A percentile compares a stretch with the other conserved stretches of the same genome.
phyloP scores from a whole-genome alignment of 768 basidiomycete genomes.

The Amanita rimosa region DNA sequence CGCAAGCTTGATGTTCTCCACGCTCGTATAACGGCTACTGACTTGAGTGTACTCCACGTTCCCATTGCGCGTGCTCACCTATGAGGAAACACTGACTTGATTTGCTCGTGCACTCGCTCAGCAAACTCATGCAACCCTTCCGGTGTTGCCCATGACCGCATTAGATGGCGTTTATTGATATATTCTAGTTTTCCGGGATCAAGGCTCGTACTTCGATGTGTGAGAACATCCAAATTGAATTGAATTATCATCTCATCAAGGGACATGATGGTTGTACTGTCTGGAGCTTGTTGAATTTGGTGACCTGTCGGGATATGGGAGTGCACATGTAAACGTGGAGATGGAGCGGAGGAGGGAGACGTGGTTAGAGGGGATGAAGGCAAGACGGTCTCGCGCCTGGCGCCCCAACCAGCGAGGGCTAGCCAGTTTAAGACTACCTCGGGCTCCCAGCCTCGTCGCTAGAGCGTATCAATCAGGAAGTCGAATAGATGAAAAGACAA shows the following conservation, averaged over 20 bases:
- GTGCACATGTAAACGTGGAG: constrained; percentile 3
- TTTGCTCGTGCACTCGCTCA: constrained; percentile 34
- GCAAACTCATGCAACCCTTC: constrained; percentile 45
- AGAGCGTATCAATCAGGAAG: neutral
- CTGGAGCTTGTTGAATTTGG: constrained; percentile 34
- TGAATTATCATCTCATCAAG: constrained; percentile 51
- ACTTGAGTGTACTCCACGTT: neutral
- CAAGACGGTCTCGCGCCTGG: constrained; percentile 24
- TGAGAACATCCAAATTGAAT: constrained; percentile 72
- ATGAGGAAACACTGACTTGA: constrained; percentile 38
- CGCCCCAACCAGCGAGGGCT: constrained; percentile 90
- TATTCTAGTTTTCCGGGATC: constrained; percentile 74
- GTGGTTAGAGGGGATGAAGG: constrained; percentile 12
- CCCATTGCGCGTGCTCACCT: neutral
- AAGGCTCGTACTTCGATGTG: constrained; percentile 75
- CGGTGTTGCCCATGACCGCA: constrained; percentile 37
- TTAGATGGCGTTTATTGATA: constrained; percentile 81
- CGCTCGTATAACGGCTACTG: constrained; percentile 32
- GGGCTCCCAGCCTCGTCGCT: constrained; percentile 88
- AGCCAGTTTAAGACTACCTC: constrained; percentile 87
- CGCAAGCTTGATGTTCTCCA: constrained; percentile 52
- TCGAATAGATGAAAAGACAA: neutral
- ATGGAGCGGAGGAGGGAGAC: neutral
- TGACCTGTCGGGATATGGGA: constrained; percentile 9
- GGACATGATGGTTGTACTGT: constrained; percentile 54